Conservation (phyloP, 1,284 basidiomycete genomes). For the Malassezia restricta region DNA sequence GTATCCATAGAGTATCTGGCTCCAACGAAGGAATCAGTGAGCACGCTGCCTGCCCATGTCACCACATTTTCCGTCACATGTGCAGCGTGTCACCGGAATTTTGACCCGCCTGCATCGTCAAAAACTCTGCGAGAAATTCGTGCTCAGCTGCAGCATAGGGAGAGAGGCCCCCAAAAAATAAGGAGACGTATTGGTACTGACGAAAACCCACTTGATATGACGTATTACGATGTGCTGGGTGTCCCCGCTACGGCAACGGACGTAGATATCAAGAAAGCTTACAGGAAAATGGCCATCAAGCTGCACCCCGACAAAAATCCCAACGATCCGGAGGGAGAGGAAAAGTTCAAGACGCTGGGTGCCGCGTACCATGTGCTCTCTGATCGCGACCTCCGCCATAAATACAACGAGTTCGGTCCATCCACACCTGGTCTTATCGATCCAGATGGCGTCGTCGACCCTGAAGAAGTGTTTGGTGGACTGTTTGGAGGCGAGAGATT, state of each 20-base stretch:
- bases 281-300: slow-evolving; percentile 85
- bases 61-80: slow-evolving; percentile 42
- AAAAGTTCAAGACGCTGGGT: slow-evolving; percentile 52
- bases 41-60: slow-evolving; percentile 21
- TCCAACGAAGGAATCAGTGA: slow-evolving; percentile 20
- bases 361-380: slow-evolving; percentile 60
- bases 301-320: slow-evolving; percentile 67
- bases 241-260: slow-evolving; percentile 62
- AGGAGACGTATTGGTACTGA: slow-evolving; percentile 44
- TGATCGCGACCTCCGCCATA: slow-evolving; percentile 67
- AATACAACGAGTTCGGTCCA: slow-evolving; percentile 72
- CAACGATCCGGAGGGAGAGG: slow-evolving; percentile 79
- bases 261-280: slow-evolving; percentile 89
- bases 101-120: slow-evolving; percentile 38
- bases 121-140: slow-evolving; percentile 33
- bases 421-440: slow-evolving; percentile 38
- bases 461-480: slow-evolving; percentile 67
- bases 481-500: slow-evolving; percentile 61
- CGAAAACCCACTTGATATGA: slow-evolving; percentile 42
- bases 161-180: slow-evolving; percentile 13
- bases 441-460: slow-evolving; percentile 52
- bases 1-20: slow-evolving; percentile 37
- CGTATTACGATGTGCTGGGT: slow-evolving; percentile 56
- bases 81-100: slow-evolving; percentile 32
- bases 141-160: slow-evolving; percentile 15